Base-by-base conservation (phyloP, 331 rosid genomes). In the Quercus lobata region DNA sequence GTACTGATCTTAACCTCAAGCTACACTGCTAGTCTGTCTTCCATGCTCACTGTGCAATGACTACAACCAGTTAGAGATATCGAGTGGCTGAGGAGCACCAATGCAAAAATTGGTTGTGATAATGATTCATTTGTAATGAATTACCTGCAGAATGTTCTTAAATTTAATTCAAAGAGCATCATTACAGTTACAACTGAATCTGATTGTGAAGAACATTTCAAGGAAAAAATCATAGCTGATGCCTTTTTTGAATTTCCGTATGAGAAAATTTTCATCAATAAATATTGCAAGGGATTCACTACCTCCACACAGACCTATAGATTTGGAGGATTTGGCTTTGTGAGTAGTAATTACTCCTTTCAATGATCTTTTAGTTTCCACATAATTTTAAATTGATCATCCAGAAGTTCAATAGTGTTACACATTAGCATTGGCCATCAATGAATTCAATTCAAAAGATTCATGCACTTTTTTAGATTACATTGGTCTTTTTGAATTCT, bases 11-110 rank as follows among this genome's bases (percentile, higher is more conserved):
- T 90, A 12, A 87, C 24, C n/a, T 89, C 97, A 54, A 84, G 94
- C 81, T 92, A 92, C 87, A 90, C 93, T 11, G 97, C 97, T 8
- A 92, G 85, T 76, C 94, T 92, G 34, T 92, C 97, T 18, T 92
- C 97, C 21, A 88, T 88, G 86, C 93, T 92, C 61, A 92, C 94
- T 2, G 87, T 88, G 22, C 82, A 76, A 58, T 74, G 77, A 55
- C 69, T 86, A 58, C 25, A 58, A 69, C 74, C 86, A 24, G 83
- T 78, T 17, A 76, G 78, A 35, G 83, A 79, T 77, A 87, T 90
- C 57, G 83, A 87, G 46, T 87, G 84, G 89, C 74, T 90, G 25
- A 85, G 56, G 88, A 81, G 19, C 58, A 83, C 62, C 63, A 83
- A 85, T 76, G 56, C 77, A 76, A 76, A 19, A 71, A 80, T 92